These are phyloP conservation scores for Pythium aphanidermatum DNA, from an alignment of 352 stramenopile species.

Conservation along the genomic window DNA sequence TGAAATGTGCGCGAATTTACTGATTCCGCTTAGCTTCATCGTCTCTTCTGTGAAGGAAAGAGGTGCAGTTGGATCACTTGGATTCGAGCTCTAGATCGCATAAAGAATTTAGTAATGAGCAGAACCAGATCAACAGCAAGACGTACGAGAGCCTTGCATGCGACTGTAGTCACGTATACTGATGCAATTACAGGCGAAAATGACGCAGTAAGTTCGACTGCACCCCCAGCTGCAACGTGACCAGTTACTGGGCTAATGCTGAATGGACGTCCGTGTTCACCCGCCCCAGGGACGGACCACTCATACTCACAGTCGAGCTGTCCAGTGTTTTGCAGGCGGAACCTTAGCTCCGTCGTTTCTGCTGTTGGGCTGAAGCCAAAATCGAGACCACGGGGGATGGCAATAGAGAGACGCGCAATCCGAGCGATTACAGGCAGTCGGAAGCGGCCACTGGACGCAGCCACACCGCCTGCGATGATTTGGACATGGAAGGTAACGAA, in stretches of 20 bases:
- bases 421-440: constrained; percentile 80
- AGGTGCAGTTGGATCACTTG: constrained; percentile 4
- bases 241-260: constrained; percentile 65
- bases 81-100: too few relatives aligned
- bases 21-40: constrained; percentile 87
- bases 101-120: too few relatives aligned
- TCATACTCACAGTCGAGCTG: constrained; percentile 82
- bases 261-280: constrained; percentile 70
- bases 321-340: constrained; percentile 81
- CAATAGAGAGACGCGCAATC: constrained; percentile 64
- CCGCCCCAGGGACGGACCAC: constrained; percentile 75
- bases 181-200: constrained; percentile 68
- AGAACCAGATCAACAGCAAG: too few relatives aligned
- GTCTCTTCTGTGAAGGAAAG: constrained; percentile 26
- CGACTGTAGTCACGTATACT: constrained; percentile 82
- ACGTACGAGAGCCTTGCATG: constrained; percentile 53
- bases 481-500: constrained; percentile 87
- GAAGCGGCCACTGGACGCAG: constrained; percentile 67
- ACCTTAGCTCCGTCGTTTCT: constrained; percentile 66
- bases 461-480: constrained; percentile 72
- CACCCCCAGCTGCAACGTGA: constrained; percentile 50
- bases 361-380: constrained; percentile 89
- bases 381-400: constrained; percentile 61
- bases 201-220: constrained; percentile 59
- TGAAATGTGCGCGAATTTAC: constrained; percentile 87